Evolutionary conservation across 1,139 yeast species (phyloP), one percentile per base, ranked within the genome.

Genomic region (Debaryomyces subglobosus): DNA sequence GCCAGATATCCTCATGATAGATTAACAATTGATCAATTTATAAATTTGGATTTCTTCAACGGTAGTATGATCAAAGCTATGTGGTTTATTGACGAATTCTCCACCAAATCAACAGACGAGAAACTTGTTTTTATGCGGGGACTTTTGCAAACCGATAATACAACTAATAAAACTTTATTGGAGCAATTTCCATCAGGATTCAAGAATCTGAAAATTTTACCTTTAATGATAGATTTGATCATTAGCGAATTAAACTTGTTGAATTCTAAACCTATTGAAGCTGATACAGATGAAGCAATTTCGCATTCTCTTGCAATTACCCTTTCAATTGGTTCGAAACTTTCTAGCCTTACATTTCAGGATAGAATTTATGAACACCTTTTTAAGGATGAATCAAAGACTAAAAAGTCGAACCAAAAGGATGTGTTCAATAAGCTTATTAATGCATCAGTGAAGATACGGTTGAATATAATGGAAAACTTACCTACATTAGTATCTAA

Each of bases 21-120:
- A 68, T 49, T 77, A 49, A 60, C 80, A 53, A 64, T 82, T 60
- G 77, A 82, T 65, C 75, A 78, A 63, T 63, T 86, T 71, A 64
- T 77, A 9, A 77, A 72, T 38, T 80, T 82, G 18, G 82, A 78
- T 37, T 79, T 71, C 54, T 89, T 88, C 64, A 88, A 89, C 65
- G 95, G 92, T 52, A 89, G 94, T 47, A 71, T 92, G 46, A 84
- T 94, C 47, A 86, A 89, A 61, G 86, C 96, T 3, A 78, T 94
- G 74, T 82, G 87, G 66, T 86, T 88, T 59, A 67, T 94, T 44
- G 98, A 92, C 62, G 96, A 89, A 51, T 85, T 89, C 54, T 82
- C 92, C 7, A 89, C 96, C 1, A 86, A 89, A 56, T 69, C 85
- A 1, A 70, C 76, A 2, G 79, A 80, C 12, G 97, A 92, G 51